Evolutionary conservation across 495 filamentous ascomycete genomes (phyloP), one percentile per base, ranked within the genome.

Genomic region (Peziza echinospora): DNA sequence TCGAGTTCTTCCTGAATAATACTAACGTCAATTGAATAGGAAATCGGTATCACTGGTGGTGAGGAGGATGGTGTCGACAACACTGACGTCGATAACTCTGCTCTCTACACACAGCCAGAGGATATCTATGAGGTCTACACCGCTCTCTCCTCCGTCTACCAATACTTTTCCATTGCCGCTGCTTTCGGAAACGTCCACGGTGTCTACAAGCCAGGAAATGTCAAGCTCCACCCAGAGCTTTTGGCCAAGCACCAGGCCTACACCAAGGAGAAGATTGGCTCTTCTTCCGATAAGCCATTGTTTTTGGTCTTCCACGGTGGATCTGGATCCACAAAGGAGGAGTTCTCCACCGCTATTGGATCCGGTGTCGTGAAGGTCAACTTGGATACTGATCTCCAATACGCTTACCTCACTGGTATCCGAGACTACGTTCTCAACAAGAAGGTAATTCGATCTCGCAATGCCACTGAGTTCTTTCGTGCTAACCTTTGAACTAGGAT

Each of bases 231-330:
- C 66, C 89, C 89, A 43, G 84, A 91, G 67, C 75, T 96, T 25
- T 77, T 99, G 49, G 70, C 70, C 60, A 89, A 92, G 74, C 91
- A 99, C 73, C 89, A 99, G 68, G 71, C 70, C 52, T 82, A 80
- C 63, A 84, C 93, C 58, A 74, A 80, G 64, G 74, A 85, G 69
- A 67, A 85, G 71, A 72, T 64, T 49, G 55, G 58, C 45, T 64
- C 71, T 53, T 64, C 67, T 49, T 76, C 83, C 51, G 70, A 78
- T 58, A 93, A 93, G 76, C 89, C 91, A 47, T 77, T 94, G 58
- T 94, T 91, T 75, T 80, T 99, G 63, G 89, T 99, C 63, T 99
- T 99, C 77, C 89, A 99, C 71, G 91, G 91, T 54, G 89, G 89
- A 51, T 87, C 81, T 47, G 91, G 89, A 49, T 86, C 79, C 44